These are phyloP conservation scores for Hypocreales sp. DNA, from an alignment of 2,329 filamentous ascomycete species.

Conservation along the genomic window DNA sequence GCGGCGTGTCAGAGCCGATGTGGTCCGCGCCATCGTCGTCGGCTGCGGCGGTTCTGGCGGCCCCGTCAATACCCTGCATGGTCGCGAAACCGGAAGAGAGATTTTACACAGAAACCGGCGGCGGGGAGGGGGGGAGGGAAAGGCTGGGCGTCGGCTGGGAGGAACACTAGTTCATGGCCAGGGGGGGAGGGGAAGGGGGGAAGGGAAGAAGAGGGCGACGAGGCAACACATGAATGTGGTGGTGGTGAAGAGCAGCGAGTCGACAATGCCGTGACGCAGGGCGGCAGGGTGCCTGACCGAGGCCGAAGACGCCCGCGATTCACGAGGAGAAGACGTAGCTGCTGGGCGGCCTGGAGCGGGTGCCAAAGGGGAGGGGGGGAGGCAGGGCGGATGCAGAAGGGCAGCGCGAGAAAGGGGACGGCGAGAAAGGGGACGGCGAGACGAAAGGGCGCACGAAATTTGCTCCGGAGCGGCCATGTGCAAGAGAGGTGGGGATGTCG, in stretches of 20 bases:
- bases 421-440: conserved; percentile 14
- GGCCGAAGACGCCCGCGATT: neutral
- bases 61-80: conserved; percentile 36
- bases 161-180: conserved; percentile 24
- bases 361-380: too few relatives aligned
- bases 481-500: conserved; percentile 12
- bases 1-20: conserved; percentile 72
- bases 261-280: conserved; percentile 1
- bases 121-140: conserved; percentile 1
- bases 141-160: conserved; percentile 8
- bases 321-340: conserved; percentile 18
- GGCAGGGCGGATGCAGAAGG: conserved; percentile 6
- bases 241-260: too few relatives aligned
- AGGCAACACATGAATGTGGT: neutral
- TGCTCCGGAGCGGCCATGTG: conserved; percentile 12
- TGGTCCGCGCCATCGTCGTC: conserved; percentile 63
- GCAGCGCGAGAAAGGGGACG: neutral
- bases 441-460: conserved; percentile 12
- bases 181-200: conserved; percentile 12
- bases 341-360: too few relatives aligned
- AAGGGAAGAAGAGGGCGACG: conserved; percentile 4
- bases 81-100: conserved; percentile 12
- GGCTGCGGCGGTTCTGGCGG: conserved; percentile 35
- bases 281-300: conserved; percentile 1
- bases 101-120: neutral